phyloP scores from a whole-genome alignment of 2,329 filamentous ascomycete genomes.

The Malbranchea cinnamomea region DNA sequence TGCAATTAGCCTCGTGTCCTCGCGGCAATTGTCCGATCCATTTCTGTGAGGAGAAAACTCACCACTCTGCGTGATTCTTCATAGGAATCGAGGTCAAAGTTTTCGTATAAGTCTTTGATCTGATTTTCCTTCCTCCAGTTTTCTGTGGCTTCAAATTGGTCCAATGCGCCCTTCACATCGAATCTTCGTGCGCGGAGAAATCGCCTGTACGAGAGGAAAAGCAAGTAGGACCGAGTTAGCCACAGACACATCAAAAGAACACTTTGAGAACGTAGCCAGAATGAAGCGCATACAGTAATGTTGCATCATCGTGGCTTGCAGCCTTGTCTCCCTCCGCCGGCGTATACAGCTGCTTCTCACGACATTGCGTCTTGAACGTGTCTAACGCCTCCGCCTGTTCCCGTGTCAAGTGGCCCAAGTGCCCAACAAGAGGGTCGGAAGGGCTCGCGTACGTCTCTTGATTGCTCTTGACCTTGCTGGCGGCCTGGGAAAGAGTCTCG shows the following conservation, averaged over 20 bases:
- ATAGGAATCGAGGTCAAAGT: slow-evolving; percentile 72
- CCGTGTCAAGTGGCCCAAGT: slow-evolving; percentile 59
- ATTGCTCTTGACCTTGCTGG: slow-evolving; percentile 3
- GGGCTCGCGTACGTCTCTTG: neutral
- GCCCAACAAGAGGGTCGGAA: slow-evolving; percentile 37
- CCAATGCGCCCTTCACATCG: slow-evolving; percentile 58
- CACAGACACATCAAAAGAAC: slow-evolving; percentile 5
- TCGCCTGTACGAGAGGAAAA: slow-evolving; percentile 39
- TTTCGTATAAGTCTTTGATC: slow-evolving; percentile 66
- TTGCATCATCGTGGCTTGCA: slow-evolving; percentile 33
- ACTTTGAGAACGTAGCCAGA: slow-evolving; percentile 3
- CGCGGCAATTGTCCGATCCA: no score
- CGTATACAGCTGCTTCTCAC: slow-evolving; percentile 43
- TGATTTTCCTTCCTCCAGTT: slow-evolving; percentile 71
- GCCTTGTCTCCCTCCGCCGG: slow-evolving; percentile 18
- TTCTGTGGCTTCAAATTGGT: slow-evolving; percentile 78
- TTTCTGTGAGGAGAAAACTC: slow-evolving; percentile 20
- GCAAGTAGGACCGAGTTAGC: neutral
- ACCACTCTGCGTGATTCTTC: slow-evolving; percentile 62
- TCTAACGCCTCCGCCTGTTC: slow-evolving; percentile 52
- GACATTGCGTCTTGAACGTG: slow-evolving; percentile 56
- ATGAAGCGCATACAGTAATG: slow-evolving; percentile 30
- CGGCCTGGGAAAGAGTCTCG: no score
- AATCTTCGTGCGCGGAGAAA: slow-evolving; percentile 78
- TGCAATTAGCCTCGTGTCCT: no score